Evolutionary conservation across 495 filamentous ascomycete species (phyloP).

Genomic region (Chaetomidium leptoderma): DNA sequence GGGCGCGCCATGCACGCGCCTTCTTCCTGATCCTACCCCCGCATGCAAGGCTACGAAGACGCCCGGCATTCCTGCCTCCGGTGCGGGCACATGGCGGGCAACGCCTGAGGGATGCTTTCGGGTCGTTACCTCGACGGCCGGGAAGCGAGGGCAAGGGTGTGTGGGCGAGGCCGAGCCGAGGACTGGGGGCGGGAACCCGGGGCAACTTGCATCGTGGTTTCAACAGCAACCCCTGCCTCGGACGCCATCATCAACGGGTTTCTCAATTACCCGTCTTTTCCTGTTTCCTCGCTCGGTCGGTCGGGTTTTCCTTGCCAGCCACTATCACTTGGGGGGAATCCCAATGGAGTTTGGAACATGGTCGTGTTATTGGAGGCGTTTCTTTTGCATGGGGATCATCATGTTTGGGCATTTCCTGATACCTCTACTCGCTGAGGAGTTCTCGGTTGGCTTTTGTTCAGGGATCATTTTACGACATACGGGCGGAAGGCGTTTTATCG

Average conservation of each 20-base stretch:
- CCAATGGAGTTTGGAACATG: constrained; percentile 1
- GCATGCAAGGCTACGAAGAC: constrained; percentile 16
- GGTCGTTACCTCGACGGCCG: neutral
- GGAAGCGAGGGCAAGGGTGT: neutral
- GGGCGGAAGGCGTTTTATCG: neutral
- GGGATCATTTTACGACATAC: neutral
- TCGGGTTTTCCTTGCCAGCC: neutral
- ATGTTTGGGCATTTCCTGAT: constrained; percentile 4
- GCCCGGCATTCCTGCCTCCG: constrained; percentile 5
- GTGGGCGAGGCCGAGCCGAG: neutral
- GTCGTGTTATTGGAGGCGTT: neutral
- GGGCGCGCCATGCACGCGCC: neutral
- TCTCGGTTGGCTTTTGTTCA: neutral
- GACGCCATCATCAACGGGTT: neutral
- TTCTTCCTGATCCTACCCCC: constrained; percentile 8
- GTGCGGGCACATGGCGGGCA: neutral
- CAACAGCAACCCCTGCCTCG: neutral
- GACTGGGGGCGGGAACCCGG: neutral
- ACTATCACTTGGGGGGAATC: neutral
- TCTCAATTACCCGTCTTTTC: neutral
- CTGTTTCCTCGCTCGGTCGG: neutral
- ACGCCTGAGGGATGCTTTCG: neutral
- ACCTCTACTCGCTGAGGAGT: neutral
- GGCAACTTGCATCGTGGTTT: too few species aligned
- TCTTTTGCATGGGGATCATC: neutral